phyloP scores from a whole-genome alignment of 805 yeast genomes.

The Suhomyces prunicola region DNA sequence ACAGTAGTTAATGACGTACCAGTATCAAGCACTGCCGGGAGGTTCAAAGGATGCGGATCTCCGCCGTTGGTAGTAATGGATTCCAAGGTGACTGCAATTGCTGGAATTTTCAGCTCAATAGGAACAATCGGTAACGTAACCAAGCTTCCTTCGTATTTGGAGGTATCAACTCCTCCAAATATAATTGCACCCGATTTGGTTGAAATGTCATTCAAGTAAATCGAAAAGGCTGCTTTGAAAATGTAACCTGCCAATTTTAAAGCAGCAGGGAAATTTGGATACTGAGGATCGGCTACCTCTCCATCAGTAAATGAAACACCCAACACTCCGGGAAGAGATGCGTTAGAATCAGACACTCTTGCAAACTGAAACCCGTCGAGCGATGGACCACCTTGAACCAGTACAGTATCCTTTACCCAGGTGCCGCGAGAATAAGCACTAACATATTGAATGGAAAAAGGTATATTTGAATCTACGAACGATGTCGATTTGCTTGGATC shows the following conservation, averaged over 20 bases:
- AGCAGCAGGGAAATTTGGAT: constrained; percentile 16
- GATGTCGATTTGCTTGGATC: constrained; percentile 9
- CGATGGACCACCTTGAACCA: constrained; percentile 7
- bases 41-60: neutral
- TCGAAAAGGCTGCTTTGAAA: constrained; percentile 19
- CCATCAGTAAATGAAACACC: constrained; percentile 6
- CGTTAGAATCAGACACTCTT: constrained; percentile 6
- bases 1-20: constrained; percentile 6
- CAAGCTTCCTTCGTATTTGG: constrained; percentile 18
- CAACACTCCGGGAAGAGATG: constrained; percentile 9
- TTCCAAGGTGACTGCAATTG: neutral
- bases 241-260: constrained; percentile 28
- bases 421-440: constrained; percentile 4
- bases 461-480: neutral
- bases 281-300: neutral
- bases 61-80: constrained; percentile 8
- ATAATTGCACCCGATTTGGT: constrained; percentile 20
- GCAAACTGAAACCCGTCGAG: constrained; percentile 9
- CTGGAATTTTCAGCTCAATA: neutral
- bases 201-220: constrained; percentile 20
- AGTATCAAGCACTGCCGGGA: constrained; percentile 6
- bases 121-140: constrained; percentile 8
- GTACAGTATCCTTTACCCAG: constrained; percentile 6
- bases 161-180: constrained; percentile 30
- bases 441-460: constrained; percentile 6